phyloP scores from a whole-genome alignment of 2,329 filamentous ascomycete genomes.

The Dactylella cylindrospora region DNA sequence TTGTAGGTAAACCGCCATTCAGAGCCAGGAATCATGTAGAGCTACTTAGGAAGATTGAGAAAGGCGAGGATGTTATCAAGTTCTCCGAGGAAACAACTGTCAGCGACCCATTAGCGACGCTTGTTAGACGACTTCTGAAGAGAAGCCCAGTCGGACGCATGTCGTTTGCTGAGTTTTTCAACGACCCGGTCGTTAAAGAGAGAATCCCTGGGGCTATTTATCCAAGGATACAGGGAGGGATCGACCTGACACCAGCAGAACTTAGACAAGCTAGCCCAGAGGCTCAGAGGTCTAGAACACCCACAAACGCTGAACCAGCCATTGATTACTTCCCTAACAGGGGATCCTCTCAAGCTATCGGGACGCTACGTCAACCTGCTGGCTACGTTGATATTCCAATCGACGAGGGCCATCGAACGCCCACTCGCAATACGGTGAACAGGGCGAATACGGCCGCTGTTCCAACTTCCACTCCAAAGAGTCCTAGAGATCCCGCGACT shows the following conservation, averaged over 20 bases:
- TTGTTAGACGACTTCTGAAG: slow-evolving; percentile 80
- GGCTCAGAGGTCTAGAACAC: slow-evolving; percentile 24
- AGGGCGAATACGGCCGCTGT: slow-evolving; percentile 4
- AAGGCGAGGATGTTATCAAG: slow-evolving; percentile 78
- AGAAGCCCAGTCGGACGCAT: slow-evolving; percentile 81
- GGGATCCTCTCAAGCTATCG: not conserved
- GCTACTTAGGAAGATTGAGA: slow-evolving; percentile 86
- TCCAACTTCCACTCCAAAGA: slow-evolving; percentile 16
- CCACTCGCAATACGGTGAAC: slow-evolving; percentile 9
- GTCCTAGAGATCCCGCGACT: slow-evolving; percentile 6
- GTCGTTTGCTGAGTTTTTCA: slow-evolving; percentile 83
- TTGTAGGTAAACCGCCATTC: slow-evolving; percentile 85
- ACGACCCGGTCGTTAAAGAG: slow-evolving; percentile 68
- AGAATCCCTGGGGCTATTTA: slow-evolving; percentile 68
- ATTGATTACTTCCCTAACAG: slow-evolving; percentile 28
- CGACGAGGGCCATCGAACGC: slow-evolving; percentile 16
- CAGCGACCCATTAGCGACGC: slow-evolving; percentile 45
- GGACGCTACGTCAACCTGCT: slow-evolving; percentile 15
- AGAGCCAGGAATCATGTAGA: slow-evolving; percentile 93
- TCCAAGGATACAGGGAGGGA: slow-evolving; percentile 37
- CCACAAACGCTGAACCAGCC: slow-evolving; percentile 12
- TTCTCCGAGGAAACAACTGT: slow-evolving; percentile 81
- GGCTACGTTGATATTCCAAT: slow-evolving; percentile 12
- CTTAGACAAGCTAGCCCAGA: slow-evolving; percentile 37
- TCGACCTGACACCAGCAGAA: slow-evolving; percentile 29